A percentile compares a stretch with the other conserved stretches of the same genome.
phyloP scores from a whole-genome alignment of 2,329 filamentous ascomycete species.

The Neurospora crassa region DNA sequence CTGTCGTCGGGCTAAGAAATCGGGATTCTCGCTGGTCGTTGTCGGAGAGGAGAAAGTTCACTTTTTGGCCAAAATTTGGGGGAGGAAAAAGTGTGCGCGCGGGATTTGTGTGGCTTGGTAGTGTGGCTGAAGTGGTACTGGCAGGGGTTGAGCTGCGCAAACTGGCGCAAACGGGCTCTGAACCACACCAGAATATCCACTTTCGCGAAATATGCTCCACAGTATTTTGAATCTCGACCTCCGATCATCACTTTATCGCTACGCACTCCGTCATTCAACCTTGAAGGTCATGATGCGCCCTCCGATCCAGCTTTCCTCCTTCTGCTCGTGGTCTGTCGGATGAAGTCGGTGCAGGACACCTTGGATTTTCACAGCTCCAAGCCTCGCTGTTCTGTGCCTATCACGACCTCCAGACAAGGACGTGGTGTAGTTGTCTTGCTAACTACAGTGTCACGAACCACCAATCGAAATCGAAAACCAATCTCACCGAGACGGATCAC shows the following conservation, averaged over 20 bases:
- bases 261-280: not conserved
- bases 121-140: constrained; percentile 6
- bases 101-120: constrained; percentile 11
- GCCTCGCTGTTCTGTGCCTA: not conserved
- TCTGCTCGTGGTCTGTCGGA: not conserved
- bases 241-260: not conserved
- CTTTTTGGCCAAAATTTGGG: constrained; percentile 9
- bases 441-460: not conserved
- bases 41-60: constrained; percentile 10
- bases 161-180: not conserved
- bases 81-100: constrained; percentile 18
- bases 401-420: not conserved
- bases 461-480: not conserved
- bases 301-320: not conserved
- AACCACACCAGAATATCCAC: not conserved
- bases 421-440: not conserved
- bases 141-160: not conserved
- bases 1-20: constrained; percentile 19
- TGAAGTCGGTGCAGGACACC: not conserved
- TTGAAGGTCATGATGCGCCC: not conserved
- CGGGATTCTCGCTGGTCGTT: constrained; percentile 16
- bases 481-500: not conserved
- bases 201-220: not conserved
- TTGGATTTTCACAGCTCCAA: not conserved
- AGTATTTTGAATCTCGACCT: not conserved